Evolutionary conservation across 306 rosid genomes (phyloP), one percentile per base, ranked within the genome.

Genomic region (Ziziphus jujuba): DNA sequence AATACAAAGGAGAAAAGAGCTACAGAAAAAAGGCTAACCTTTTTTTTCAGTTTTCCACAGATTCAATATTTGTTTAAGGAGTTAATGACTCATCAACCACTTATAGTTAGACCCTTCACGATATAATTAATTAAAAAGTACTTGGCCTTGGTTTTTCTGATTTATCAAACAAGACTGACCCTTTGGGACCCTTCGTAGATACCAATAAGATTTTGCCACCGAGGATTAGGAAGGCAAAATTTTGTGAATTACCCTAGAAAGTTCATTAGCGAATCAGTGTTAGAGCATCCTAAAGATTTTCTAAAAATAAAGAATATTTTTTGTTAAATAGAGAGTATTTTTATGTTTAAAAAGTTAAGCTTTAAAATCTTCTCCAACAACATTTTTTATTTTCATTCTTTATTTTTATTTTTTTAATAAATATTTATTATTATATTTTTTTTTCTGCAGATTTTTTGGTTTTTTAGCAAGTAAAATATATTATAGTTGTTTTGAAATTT

Each of bases 21-120:
- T 51, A 11, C 65, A 51, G 77, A 70, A 71, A 70, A 59, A 81
- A 69, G 75, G 34, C 49, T 53, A 45, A 1, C 17, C 61, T n/a
- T 22, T 75, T 72, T 45, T 45, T 6, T 56, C 24, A 20, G 35
- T 56, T 4, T 52, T 68, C 45, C 48, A 52, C 54, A 38, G 45
- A 34, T 44, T 6, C 28, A 52, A 22, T 25, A 40, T 65, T 54
- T 56, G n/a, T 44, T 68, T 73, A 71, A 60, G 73, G 81, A 77
- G 75, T 75, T 82, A 71, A 71, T 84, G 93, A 89, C 83, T 87
- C 89, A 73, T 79, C 19, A 59, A 14, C 73, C 93, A 87, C 89
- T 87, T 76, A 66, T 84, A 87, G 78, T 89, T 76, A 72, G 69
- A 70, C 79, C 58, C 40, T 68, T 75, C 61, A 47, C 38, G 51